Base-by-base conservation (phyloP, 2,329 filamentous ascomycete species). In the Talaromyces atroroseus region DNA sequence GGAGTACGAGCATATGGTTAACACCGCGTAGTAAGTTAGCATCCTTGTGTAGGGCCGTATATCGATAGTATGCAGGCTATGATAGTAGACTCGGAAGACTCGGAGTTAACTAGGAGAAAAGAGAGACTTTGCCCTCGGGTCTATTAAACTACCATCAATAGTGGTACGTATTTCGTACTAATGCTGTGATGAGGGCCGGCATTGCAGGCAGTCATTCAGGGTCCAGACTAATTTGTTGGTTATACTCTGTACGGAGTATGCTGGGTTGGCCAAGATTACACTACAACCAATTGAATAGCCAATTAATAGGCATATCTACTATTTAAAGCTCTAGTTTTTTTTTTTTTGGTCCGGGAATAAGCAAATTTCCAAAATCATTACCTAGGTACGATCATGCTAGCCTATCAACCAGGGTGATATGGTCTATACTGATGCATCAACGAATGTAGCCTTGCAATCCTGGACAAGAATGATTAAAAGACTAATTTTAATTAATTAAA, bases 271-370 rank as follows among this genome's bases (percentile, higher is more conserved):
- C 32, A 36, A 36, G 32, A 3, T 16, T 14, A 3, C 16, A 14
- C 16, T 16, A 32, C 8, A 32, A 12, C 11, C 29, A 36, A 36
- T 6, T 36, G 16, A 29, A 29, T 29, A 29, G 5, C 8, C 5
- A 8, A 16, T 34, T 16, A 36, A 36, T 16, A 10, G 12, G 32
- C 10, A 36, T 29, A 29, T 29, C 26, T 29, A 29, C 7, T 36
- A 16, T 36, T 36, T 14, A 36, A 12, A 32, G 29, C 29, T 52
- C 26, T 29, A 36, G 7, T 16, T 7, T 21, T 36, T 21, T 36
- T 4, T 16, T 7, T 21, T 36, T 21, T 36, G 51, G 42, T 47
- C 46, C 51, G 51, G 42, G 51, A 53, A 53, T 53, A 53, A 53
- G 51, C 51, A 53, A 53, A 42, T 29, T 47, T 38, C 32, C n/a